Evolutionary conservation across 768 basidiomycete genomes (phyloP).

Genomic region (Boletus reticulatus): DNA sequence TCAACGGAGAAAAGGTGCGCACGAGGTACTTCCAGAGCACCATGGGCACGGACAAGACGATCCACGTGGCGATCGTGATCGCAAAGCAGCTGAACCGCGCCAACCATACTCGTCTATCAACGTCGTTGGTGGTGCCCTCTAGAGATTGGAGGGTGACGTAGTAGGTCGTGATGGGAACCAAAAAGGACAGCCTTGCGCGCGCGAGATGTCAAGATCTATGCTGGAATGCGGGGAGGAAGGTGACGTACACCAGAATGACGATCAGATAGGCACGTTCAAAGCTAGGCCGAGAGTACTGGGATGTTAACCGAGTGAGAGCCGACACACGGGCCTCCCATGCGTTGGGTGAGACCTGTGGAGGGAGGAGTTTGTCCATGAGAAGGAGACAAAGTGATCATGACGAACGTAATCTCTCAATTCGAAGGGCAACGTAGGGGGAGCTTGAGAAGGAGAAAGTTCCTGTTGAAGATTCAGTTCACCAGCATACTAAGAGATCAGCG

Average conservation of each 20-base stretch:
- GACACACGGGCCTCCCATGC: conserved; percentile 44
- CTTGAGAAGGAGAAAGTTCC: conserved; percentile 35
- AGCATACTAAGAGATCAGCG: background rate
- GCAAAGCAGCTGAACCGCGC: conserved; percentile 38
- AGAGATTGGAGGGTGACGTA: conserved; percentile 28
- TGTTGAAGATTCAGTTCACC: conserved; percentile 9
- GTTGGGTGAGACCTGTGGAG: conserved; percentile 38
- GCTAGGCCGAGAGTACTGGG: conserved; percentile 41
- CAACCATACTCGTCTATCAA: conserved; percentile 28
- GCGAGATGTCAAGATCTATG: background rate
- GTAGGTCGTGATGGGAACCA: conserved; percentile 41
- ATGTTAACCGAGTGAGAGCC: conserved; percentile 34
- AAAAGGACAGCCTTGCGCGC: conserved; percentile 34
- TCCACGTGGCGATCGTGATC: conserved; percentile 36
- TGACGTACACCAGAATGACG: conserved; percentile 40
- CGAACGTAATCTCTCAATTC: conserved; percentile 37
- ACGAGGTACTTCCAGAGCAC: conserved; percentile 46
- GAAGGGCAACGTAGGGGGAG: conserved; percentile 33
- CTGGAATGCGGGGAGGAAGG: background rate
- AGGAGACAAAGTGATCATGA: conserved; percentile 13
- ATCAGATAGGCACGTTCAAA: conserved; percentile 45
- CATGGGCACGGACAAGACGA: conserved; percentile 42
- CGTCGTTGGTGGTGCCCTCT: background rate
- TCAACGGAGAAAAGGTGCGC: background rate
- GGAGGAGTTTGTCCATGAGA: background rate